Evolutionary conservation across 768 basidiomycete species (phyloP).

Genomic region (Porphyrellus cyaneotinctus): DNA sequence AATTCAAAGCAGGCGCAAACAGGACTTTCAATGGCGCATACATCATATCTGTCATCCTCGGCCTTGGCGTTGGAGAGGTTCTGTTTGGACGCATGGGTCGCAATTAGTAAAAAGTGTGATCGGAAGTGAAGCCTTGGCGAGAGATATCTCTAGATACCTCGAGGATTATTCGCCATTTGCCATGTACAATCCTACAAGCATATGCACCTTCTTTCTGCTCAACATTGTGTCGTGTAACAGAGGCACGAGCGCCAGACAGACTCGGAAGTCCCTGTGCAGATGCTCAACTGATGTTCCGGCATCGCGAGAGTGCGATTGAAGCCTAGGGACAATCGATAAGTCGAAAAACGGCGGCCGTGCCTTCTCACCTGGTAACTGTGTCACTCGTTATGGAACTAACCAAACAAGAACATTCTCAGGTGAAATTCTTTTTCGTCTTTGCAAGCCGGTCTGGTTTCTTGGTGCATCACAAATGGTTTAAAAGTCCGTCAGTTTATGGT

Average conservation of each 20-base stretch:
- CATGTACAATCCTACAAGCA: too few relatives aligned
- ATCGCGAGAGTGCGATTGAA: too few relatives aligned
- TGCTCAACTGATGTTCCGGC: too few relatives aligned
- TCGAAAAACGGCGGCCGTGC: too few relatives aligned
- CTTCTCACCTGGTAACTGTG: background rate
- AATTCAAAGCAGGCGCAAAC: conserved; percentile 11
- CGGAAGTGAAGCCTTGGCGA: background rate
- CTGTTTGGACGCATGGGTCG: conserved; percentile 56
- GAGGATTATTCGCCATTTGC: background rate
- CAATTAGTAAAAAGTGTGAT: conserved; percentile 1
- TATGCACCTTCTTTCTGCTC: too few relatives aligned
- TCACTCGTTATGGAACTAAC: background rate
- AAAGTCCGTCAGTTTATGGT: conserved; percentile 1
- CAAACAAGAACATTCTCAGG: conserved; percentile 21
- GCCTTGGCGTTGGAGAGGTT: conserved; percentile 71
- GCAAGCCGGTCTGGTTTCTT: too few relatives aligned
- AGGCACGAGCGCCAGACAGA: too few relatives aligned
- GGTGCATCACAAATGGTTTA: conserved; percentile 1
- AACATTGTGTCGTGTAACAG: too few relatives aligned
- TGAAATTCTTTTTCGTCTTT: conserved; percentile 16
- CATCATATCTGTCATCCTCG: conserved; percentile 66
- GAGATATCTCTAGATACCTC: background rate
- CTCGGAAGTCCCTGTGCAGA: too few relatives aligned
- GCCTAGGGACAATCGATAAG: background rate
- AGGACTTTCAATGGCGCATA: conserved; percentile 86